phyloP scores from a whole-genome alignment of 352 stramenopile genomes.

The Globisporangium abappressorium region DNA sequence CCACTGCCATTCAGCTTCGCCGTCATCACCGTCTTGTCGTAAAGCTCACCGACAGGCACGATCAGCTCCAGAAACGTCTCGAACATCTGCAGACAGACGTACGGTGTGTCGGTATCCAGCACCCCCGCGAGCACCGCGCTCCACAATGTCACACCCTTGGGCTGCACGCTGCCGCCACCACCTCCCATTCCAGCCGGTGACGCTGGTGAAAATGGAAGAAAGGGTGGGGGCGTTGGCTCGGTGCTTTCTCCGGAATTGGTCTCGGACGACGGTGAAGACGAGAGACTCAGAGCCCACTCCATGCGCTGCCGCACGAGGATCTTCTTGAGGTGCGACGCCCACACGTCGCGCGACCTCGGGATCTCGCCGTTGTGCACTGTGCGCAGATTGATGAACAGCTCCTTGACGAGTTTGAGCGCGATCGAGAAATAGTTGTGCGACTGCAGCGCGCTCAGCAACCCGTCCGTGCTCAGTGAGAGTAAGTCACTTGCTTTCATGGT shows the following conservation, averaged over 20 bases:
- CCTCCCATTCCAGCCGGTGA: not conserved
- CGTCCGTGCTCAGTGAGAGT: constrained; percentile 13
- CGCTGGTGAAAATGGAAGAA: constrained; percentile 2
- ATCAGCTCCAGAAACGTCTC: constrained; percentile 37
- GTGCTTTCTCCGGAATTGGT: not conserved
- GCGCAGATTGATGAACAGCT: constrained; percentile 14
- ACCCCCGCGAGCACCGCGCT: constrained; percentile 19
- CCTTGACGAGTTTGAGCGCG: constrained; percentile 19
- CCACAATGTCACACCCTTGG: constrained; percentile 22
- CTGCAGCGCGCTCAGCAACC: constrained; percentile 18
- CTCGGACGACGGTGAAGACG: not conserved
- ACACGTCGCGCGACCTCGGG: constrained; percentile 16
- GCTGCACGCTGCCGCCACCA: not conserved
- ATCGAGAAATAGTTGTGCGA: constrained; percentile 20
- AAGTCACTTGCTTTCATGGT: constrained; percentile 23
- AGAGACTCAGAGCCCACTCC: constrained; percentile 18
- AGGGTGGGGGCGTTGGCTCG: not conserved
- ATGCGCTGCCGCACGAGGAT: constrained; percentile 18
- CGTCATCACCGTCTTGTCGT: constrained; percentile 14
- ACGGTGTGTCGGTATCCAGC: constrained; percentile 21
- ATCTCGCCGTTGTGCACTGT: constrained; percentile 6
- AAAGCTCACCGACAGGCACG: constrained; percentile 23
- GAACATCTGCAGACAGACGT: constrained; percentile 42
- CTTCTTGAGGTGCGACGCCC: constrained; percentile 17
- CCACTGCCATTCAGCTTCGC: not conserved